Evolutionary conservation across 495 filamentous ascomycete species (phyloP), one percentile per base, ranked within the genome.

Genomic region (Cercophora samala): DNA sequence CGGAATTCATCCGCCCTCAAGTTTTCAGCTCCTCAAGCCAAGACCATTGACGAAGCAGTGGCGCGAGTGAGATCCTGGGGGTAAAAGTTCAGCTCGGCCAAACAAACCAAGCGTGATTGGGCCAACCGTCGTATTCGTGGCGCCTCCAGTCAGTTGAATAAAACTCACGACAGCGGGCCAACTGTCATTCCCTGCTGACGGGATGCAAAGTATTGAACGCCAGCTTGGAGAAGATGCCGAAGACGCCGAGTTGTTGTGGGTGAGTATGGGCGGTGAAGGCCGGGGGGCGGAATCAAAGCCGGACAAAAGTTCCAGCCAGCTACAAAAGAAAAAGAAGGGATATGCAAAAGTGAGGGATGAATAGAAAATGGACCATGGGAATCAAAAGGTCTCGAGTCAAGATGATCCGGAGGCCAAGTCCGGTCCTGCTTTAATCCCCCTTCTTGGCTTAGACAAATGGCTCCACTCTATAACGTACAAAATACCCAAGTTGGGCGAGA

Each of bases 151-250:
- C 26, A 8, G 23, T 60, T 29, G 26, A 29, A 29, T 29, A 29
- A 29, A 29, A 18, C 29, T 8, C 22, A 51, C n/a, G 23, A 18
- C 15, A 54, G 62, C 68, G 62, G 65, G 25, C 59, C 68, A 70
- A 70, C 62, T 29, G 63, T 63, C 24, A 15, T n/a, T 52, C 60
- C 69, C 52, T 70, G 68, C 68, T 64, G 64, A 64, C 64, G 59
- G 4, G 21, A 0, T 11, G 22, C 0, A 54, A n/a, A 15, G 21
- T 53, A 22, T 18, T 60, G 22, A 32, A 18, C 17, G 58, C 13
- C 5, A 46, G 37, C 37, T 11, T n/a, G n/a, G n/a, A 2, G 11
- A 46, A 46, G 37, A 46, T 46, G 37, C 37, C 37, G 37, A 46
- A 46, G 37, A 32, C 4, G 37, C 37, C 37, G 37, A 46, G 8